Base-by-base conservation (phyloP, 768 basidiomycete genomes). In the Pulveroboletus frians region DNA sequence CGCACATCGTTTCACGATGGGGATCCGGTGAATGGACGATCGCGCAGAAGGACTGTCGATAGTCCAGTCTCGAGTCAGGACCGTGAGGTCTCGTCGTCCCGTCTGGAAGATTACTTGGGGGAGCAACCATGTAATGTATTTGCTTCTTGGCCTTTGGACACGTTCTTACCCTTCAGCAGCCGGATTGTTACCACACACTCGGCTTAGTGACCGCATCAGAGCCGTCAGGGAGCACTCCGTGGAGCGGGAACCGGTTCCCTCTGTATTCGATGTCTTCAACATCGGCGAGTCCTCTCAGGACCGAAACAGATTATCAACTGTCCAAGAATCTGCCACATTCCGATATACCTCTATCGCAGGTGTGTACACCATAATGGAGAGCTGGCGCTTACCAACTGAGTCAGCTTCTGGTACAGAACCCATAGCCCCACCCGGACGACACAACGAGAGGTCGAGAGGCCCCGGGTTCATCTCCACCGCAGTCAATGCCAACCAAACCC, bases 251-350 rank as follows among this genome's bases (percentile, higher is more conserved):
- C 41, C 58, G 2, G 55, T 54, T 15, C 64, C 54, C 3, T 61
- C 64, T 17, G 59, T 66, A 2, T 68, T 66, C 20, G 61, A 66
- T 43, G 55, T 68, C 41, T 66, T 67, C 44, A 54, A 61, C 27
- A 53, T 67, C 9, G 50, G 43, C 3, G 62, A 61, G 20, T 51
- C 57, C 9, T 41, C 57, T 20, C 61, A 54, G n/a, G 56, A 59
- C 13, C 46, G 49, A 38, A 52, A 39, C 26, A 53, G 64, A 41
- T 50, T 48, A 23, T 51, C 53, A 0, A 31, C 53, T 13, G 38
- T 39, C 11, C 50, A 54, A 49, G 56, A 56, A 38, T 39, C 48
- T 39, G 32, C 17, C 9, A 15, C 49, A 9, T 39, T 53, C 15
- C 49, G 56, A 29, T 52, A 53, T 43, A 11, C 56, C 3, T 43